Conservation (phyloP, 139 green algal genomes). For the Chlamydomonas incerta region DNA sequence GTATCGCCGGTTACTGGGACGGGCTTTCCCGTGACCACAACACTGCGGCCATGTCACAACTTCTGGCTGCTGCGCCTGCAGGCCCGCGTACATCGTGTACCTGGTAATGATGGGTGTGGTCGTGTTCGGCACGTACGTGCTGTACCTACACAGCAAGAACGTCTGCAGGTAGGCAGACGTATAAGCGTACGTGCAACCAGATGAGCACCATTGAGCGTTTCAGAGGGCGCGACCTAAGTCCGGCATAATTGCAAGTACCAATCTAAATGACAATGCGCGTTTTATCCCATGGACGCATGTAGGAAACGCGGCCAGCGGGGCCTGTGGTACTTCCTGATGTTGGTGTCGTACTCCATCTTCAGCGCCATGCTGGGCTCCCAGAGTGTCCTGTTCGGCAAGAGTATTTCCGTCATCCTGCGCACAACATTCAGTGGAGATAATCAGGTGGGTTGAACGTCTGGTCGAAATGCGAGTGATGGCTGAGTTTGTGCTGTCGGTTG, state of each 20-base stretch:
- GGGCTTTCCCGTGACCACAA: no score
- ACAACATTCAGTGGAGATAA: slow-evolving; percentile 73
- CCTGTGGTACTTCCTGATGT: slow-evolving; percentile 71
- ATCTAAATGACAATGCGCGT: no score
- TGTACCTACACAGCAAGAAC: slow-evolving; percentile 65
- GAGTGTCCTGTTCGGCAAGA: slow-evolving; percentile 89
- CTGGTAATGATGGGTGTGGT: slow-evolving; percentile 60
- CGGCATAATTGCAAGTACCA: no score
- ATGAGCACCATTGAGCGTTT: no score
- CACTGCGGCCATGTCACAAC: no score
- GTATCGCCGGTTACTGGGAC: no score
- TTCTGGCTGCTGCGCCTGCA: slow-evolving; percentile 11
- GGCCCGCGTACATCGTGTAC: slow-evolving; percentile 78
- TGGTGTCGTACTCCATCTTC: slow-evolving; percentile 84
- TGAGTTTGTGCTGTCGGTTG: no score
- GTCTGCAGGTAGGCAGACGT: not conserved
- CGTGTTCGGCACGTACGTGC: slow-evolving; percentile 55
- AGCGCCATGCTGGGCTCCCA: slow-evolving; percentile 86
- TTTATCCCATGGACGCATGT: no score
- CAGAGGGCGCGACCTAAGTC: no score
- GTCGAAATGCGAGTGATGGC: no score
- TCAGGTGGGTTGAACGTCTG: slow-evolving; percentile 34
- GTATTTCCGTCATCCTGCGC: slow-evolving; percentile 84
- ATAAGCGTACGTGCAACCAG: no score
- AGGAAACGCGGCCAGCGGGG: slow-evolving; percentile 20